Conservation (phyloP, 257 asterid species). For the Fraxinus pennsylvanica region DNA sequence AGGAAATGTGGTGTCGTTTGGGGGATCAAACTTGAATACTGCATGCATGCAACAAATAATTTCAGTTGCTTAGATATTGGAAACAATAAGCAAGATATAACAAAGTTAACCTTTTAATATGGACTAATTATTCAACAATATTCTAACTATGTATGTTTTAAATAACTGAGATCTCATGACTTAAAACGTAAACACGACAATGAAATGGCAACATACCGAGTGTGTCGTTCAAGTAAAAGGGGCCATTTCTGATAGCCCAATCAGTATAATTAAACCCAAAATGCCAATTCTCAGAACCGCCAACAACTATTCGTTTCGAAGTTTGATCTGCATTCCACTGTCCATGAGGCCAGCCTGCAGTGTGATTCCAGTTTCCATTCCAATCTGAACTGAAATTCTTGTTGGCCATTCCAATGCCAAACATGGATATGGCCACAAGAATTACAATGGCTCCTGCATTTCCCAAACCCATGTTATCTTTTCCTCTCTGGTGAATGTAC, state of each 20-base stretch:
- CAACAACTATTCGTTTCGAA: conserved; percentile 46
- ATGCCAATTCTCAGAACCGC: conserved; percentile 66
- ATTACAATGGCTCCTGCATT: conserved; percentile 19
- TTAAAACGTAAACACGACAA: background rate
- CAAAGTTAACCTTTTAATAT: too few species aligned
- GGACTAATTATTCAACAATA: too few species aligned
- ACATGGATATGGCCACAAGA: conserved; percentile 21
- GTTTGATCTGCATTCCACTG: conserved; percentile 37
- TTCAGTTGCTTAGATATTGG: background rate
- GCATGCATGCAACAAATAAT: background rate
- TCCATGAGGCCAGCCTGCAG: conserved; percentile 37
- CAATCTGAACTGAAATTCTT: conserved; percentile 31
- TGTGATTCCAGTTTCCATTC: conserved; percentile 40
- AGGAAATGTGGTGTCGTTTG: conserved; percentile 53
- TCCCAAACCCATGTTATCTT: conserved; percentile 30
- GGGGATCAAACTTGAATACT: conserved; percentile 80
- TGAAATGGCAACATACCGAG: conserved; percentile 37
- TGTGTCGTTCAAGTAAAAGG: conserved; percentile 63
- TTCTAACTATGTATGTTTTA: too few species aligned
- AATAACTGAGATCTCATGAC: too few species aligned
- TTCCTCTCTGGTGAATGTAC: background rate
- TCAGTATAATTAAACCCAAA: conserved; percentile 68
- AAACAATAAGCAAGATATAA: background rate
- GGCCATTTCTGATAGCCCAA: conserved; percentile 60
- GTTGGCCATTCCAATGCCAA: conserved; percentile 41